Evolutionary conservation across 495 filamentous ascomycete genomes (phyloP).

Genomic region (Xylaria telfairii): DNA sequence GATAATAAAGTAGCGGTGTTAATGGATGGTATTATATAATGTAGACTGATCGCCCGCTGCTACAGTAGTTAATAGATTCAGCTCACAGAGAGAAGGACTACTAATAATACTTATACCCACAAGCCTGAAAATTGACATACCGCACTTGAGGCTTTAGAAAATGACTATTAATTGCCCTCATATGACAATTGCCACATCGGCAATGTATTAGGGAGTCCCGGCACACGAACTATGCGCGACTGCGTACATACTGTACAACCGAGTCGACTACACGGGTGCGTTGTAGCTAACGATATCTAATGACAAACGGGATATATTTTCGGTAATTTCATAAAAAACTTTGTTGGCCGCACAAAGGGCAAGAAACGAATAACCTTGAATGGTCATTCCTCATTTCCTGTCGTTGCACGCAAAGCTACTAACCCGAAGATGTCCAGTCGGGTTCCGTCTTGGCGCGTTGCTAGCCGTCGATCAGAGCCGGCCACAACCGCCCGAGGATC

Average conservation of each 20-base stretch:
- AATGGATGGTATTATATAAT: no score
- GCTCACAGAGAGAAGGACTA: no score
- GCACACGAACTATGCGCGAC: neutral
- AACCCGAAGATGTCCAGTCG: neutral
- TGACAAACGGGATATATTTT: neutral
- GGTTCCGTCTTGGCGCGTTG: constrained; percentile 6
- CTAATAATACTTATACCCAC: no score
- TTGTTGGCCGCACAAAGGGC: neutral
- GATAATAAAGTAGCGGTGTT: no score
- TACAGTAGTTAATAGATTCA: no score
- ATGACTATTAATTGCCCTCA: neutral
- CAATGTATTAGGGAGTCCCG: neutral
- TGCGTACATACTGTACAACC: neutral
- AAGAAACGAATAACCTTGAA: neutral
- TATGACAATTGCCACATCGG: neutral
- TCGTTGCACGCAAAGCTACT: neutral
- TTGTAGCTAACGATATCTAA: neutral
- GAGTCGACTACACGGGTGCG: neutral
- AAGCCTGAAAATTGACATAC: neutral
- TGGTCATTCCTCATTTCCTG: neutral
- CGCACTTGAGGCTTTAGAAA: neutral
- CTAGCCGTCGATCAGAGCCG: neutral
- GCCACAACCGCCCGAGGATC: neutral
- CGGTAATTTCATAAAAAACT: neutral
- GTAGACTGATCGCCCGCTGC: no score